These are phyloP conservation scores for Metarhizium humberi DNA, from an alignment of 2,329 filamentous ascomycete genomes.

Conservation along the genomic window DNA sequence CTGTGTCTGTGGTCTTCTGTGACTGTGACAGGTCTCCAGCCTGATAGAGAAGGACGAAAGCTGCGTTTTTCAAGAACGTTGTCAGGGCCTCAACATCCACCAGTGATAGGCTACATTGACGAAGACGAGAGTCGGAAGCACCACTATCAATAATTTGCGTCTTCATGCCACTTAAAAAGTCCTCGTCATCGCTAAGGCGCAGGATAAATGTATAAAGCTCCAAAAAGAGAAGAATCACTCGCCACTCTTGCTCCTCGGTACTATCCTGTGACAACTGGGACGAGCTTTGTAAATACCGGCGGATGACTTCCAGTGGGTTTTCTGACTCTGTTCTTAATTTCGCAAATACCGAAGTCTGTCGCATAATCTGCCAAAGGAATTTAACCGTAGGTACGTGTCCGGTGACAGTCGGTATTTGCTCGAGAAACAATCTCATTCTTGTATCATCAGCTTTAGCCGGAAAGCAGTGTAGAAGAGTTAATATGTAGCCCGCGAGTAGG, in stretches of 20 bases:
- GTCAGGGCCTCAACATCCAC: constrained; percentile 66
- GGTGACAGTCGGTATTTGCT: constrained; percentile 22
- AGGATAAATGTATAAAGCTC: constrained; percentile 91
- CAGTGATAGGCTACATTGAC: constrained; percentile 59
- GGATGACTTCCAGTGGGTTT: constrained; percentile 17
- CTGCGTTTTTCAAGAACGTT: constrained; percentile 80
- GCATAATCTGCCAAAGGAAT: constrained; percentile 69
- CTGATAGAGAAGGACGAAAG: constrained; percentile 83
- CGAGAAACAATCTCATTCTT: constrained; percentile 82
- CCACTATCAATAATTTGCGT: constrained; percentile 27
- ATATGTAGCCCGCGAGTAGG: constrained; percentile 73
- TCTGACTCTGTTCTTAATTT: constrained; percentile 22
- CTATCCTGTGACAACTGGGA: constrained; percentile 15
- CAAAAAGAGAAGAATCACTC: constrained; percentile 78
- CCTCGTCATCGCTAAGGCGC: constrained; percentile 90
- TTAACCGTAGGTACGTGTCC: constrained; percentile 51
- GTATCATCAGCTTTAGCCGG: constrained; percentile 77
- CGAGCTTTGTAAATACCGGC: constrained; percentile 20
- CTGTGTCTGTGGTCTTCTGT: constrained; percentile 12
- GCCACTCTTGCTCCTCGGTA: constrained; percentile 58
- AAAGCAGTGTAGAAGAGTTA: constrained; percentile 80
- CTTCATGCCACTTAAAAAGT: constrained; percentile 64
- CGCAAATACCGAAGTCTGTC: constrained; percentile 30
- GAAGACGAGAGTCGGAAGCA: constrained; percentile 37
- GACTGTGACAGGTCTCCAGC: constrained; percentile 47